Conservation (phyloP, 1,284 basidiomycete species). For the Irpex sp. region DNA sequence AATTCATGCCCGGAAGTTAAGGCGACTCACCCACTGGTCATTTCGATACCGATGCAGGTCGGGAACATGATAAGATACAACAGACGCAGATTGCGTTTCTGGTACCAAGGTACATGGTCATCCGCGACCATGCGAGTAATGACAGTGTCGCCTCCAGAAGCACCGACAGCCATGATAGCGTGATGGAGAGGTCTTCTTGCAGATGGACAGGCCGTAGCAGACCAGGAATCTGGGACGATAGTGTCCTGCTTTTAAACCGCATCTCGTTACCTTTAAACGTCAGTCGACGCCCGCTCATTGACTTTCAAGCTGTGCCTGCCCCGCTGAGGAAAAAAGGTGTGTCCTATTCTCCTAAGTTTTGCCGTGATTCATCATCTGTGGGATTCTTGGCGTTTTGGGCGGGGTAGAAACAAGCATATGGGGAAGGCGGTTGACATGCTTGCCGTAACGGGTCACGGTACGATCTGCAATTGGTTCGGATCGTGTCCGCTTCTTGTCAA, state of each 20-base stretch:
- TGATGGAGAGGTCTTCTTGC: conserved; percentile 1
- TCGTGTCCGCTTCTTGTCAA: neutral
- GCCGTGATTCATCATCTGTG: neutral
- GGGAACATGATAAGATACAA: conserved; percentile 52
- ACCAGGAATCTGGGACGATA: neutral
- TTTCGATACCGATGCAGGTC: conserved; percentile 58
- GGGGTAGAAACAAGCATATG: neutral
- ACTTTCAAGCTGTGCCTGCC: neutral
- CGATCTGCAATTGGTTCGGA: neutral
- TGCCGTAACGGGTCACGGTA: neutral
- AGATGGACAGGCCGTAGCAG: neutral
- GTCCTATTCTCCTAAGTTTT: neutral
- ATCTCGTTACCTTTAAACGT: neutral
- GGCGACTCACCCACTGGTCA: conserved; percentile 50
- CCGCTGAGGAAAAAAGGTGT: neutral
- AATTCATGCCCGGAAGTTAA: neutral
- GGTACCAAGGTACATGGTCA: conserved; percentile 53
- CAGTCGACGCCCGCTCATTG: neutral
- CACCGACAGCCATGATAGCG: conserved; percentile 16
- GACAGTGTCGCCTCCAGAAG: conserved; percentile 29
- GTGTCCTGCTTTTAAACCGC: no score
- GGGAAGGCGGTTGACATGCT: neutral
- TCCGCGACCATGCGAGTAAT: conserved; percentile 42
- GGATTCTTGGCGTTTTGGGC: neutral
- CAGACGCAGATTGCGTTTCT: conserved; percentile 46